Evolutionary conservation across 148 eudicot genomes (phyloP), one percentile per base, ranked within the genome.

Genomic region (Rhododendron ferrugineum): DNA sequence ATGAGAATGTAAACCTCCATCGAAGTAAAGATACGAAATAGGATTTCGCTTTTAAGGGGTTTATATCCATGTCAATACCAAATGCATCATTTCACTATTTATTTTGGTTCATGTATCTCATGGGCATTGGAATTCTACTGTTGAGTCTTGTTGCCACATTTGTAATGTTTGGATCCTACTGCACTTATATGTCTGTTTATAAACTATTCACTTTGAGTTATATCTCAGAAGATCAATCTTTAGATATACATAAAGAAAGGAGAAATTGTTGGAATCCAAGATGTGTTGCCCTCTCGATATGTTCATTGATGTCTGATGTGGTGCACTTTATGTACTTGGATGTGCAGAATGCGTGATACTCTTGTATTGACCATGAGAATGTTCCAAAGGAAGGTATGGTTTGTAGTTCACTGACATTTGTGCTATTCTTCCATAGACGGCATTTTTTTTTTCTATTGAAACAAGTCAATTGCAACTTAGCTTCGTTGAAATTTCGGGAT

Each of bases 301-400:
- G 68, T 66, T 62, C 32, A 26, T 26, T 36, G 58, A 47, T 86
- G 32, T 86, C 54, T 86, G 50, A 64, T 78, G 54, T 56, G 81
- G 54, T 87, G 54, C 66, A 37, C 37, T 42, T 32, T 66, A n/a
- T 64, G 9, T n/a, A 30, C 14, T 68, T 70, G 20, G 18, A 64
- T 56, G 23, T 90, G 88, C 93, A 96, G 98, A 90, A 88, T 88
- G 92, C 94, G 98, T 66, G 98, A 96, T 88, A 88, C 93, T 66
- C 85, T 96, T 49, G 98, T 96, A 72, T 90, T 96, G 91, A 93
- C 97, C 83, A 93, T 96, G 92, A 92, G 98, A 89, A 91, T 92
- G 94, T 94, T 96, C 87, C 97, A 93, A 86, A 94, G 86, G 93
- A 94, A 92, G 98, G 98, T 96, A 92, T 77, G 44, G 16, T 84